These are phyloP conservation scores for Geosiphon pyriformis DNA, from an alignment of 192 early-diverging fungal genomes.

Conservation along the genomic window DNA sequence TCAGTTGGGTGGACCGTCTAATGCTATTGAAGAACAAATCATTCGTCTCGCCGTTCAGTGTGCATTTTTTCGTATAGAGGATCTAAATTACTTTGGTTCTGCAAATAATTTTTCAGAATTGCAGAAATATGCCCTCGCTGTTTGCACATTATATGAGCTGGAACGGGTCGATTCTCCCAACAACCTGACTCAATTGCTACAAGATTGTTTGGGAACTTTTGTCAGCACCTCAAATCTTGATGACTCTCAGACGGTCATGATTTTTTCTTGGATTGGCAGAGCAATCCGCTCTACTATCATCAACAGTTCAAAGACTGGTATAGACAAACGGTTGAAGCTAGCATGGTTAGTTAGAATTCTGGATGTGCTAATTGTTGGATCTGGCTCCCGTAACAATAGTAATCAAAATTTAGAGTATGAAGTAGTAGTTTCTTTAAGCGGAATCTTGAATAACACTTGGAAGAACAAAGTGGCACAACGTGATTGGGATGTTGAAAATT, in stretches of 20 bases:
- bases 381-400: background rate
- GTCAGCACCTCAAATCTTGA: background rate
- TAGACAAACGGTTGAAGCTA: constrained; percentile 18
- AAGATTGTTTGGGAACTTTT: constrained; percentile 7
- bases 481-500: constrained; percentile 1
- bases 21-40: background rate
- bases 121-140: background rate
- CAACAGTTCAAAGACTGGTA: background rate
- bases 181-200: background rate
- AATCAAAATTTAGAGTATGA: constrained; percentile 22
- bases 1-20: background rate
- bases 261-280: constrained; percentile 31
- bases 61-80: background rate
- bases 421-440: constrained; percentile 26
- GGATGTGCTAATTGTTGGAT: constrained; percentile 45
- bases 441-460: constrained; percentile 30
- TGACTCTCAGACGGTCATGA: constrained; percentile 8
- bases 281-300: constrained; percentile 27
- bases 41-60: background rate
- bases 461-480: background rate
- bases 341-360: constrained; percentile 44
- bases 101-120: background rate
- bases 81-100: background rate
- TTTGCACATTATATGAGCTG: constrained; percentile 5
- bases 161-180: background rate